phyloP scores from a whole-genome alignment of 768 basidiomycete species.

The Termitomyces sp. region DNA sequence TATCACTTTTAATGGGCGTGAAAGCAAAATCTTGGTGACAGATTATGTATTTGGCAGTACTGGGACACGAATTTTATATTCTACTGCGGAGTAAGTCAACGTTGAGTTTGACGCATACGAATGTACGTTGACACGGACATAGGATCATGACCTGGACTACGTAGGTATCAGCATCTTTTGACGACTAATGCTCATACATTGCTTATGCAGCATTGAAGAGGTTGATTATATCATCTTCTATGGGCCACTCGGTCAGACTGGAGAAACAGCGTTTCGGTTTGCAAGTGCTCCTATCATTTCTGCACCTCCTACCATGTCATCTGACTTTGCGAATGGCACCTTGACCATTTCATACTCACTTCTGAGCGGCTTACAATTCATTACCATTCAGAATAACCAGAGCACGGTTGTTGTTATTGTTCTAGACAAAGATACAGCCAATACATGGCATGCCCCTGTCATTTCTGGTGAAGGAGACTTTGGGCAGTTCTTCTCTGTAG shows the following conservation, averaged over 20 bases:
- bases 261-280: slow-evolving; percentile 39
- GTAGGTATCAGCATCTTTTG: slow-evolving; percentile 21
- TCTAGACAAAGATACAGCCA: slow-evolving; percentile 44
- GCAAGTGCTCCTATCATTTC: slow-evolving; percentile 23
- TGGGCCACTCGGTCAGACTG: slow-evolving; percentile 33
- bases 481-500: slow-evolving; percentile 38
- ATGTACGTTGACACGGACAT: background rate
- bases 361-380: slow-evolving; percentile 24
- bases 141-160: slow-evolving; percentile 55
- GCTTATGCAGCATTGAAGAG: slow-evolving; percentile 27
- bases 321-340: slow-evolving; percentile 28
- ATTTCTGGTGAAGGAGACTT: slow-evolving; percentile 31
- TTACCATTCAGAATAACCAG: slow-evolving; percentile 25
- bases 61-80: slow-evolving; percentile 33
- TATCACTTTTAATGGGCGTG: slow-evolving; percentile 39
- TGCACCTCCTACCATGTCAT: slow-evolving; percentile 23
- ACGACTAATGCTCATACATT: background rate
- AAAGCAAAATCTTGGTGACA: slow-evolving; percentile 45
- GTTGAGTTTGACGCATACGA: background rate
- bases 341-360: slow-evolving; percentile 35
- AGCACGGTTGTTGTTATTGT: slow-evolving; percentile 26
- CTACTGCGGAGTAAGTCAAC: slow-evolving; percentile 37
- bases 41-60: slow-evolving; percentile 39
- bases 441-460: slow-evolving; percentile 44
- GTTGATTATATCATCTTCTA: slow-evolving; percentile 41